Evolutionary conservation across 805 yeast species (phyloP).

Genomic region (Sugiyamaella valdiviana): DNA sequence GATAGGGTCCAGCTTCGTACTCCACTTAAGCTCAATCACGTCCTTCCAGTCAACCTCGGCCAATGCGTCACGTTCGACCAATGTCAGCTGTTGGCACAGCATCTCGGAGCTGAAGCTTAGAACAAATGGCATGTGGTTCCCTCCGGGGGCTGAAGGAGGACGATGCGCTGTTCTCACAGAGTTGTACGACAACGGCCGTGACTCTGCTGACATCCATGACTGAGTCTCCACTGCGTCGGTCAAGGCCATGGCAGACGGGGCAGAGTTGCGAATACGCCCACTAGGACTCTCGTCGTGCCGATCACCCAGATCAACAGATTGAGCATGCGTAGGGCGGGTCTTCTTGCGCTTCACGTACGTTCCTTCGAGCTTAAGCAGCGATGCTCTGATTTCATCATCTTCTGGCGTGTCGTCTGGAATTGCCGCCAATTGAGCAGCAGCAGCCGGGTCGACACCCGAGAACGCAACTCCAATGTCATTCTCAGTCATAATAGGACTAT

Average conservation of each 20-base stretch:
- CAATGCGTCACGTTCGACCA: constrained; percentile 78
- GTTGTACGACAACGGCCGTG: not conserved
- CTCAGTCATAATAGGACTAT: constrained; percentile 16
- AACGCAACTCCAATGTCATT: constrained; percentile 69
- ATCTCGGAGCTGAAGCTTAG: constrained; percentile 61
- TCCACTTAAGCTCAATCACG: constrained; percentile 70
- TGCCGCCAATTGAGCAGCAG: constrained; percentile 6
- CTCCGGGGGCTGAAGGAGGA: constrained; percentile 36
- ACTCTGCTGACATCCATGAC: not conserved
- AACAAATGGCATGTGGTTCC: constrained; percentile 73
- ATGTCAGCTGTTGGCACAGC: constrained; percentile 75
- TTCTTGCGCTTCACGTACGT: constrained; percentile 25
- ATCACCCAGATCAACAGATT: not conserved
- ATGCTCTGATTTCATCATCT: constrained; percentile 66
- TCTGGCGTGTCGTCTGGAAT: constrained; percentile 72
- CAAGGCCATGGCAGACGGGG: not conserved
- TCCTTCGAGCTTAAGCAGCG: constrained; percentile 77
- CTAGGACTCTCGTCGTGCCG: not conserved
- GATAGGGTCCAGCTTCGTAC: constrained; percentile 55
- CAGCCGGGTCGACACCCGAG: constrained; percentile 11
- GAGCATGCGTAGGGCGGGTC: not conserved
- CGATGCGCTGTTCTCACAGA: constrained; percentile 10
- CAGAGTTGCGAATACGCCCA: not conserved
- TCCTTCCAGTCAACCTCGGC: constrained; percentile 91
- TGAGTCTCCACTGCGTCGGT: not conserved